Evolutionary conservation across 441 rosid species (phyloP), one percentile per base, ranked within the genome.

Genomic region (Oxalis stricta): DNA sequence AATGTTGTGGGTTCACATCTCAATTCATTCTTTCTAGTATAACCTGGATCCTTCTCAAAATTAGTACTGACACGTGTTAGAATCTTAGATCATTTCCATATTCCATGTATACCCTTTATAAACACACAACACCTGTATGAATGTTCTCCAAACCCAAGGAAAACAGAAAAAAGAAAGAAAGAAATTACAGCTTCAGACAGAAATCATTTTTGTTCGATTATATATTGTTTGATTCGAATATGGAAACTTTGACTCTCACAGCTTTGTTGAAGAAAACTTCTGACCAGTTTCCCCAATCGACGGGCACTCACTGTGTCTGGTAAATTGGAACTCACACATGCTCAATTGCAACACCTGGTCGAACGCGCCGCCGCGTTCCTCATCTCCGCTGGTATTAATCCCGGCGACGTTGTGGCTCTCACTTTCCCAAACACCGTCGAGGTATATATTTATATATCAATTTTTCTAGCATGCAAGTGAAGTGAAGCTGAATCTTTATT

Each of bases 321-420:
- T 1, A 73, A 62, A 38, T 63, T 77, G 34, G 89, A 85, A 50
- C 56, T 85, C 22, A 69, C 84, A 2, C 69, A 79, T 46, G 68
- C 69, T 40, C 76, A 56, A 16, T 71, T 85, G 43, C 58, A 66
- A 26, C 74, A 68, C 32, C 65, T 76, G 23, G 66, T 85, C 20
- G 84, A 85, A 29, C 55, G 46, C 3, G 84, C 89, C 41, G 84
- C 95, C 34, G 60, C 79, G 35, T 63, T 60, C 19, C 89, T 85
- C 18, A 66, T 64, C 15, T 60, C 74, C 7, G 53, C 71, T 2
- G 93, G 89, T 1, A 58, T 82, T 46, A 51, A 63, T 10, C 65
- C 84, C n/a, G 89, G 89, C 9, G 89, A 85, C 41, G 89, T 82
- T 5, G 93, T 85, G 22, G 95, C 95, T 12, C 84, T 85, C 32